Evolutionary conservation across 2,329 filamentous ascomycete species (phyloP).

Genomic region (Alternaria arborescens): DNA sequence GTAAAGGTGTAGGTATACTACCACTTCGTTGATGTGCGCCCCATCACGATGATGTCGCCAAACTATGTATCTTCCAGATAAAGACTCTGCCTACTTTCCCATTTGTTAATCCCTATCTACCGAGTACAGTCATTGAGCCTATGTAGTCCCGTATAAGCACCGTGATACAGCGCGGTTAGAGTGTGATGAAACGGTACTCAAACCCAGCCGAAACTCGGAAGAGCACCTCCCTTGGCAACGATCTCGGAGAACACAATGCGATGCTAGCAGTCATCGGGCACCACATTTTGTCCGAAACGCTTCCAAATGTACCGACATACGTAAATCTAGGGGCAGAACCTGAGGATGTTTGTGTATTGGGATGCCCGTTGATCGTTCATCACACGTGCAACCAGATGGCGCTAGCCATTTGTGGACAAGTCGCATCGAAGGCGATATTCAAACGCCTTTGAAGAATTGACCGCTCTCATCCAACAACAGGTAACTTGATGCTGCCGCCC

Average conservation of each 20-base stretch:
- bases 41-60: background rate
- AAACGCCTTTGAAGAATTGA: background rate
- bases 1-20: background rate
- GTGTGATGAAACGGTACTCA: constrained; percentile 38
- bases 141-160: background rate
- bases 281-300: background rate
- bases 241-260: constrained; percentile 6
- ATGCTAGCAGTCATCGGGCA: constrained; percentile 1
- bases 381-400: background rate
- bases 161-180: constrained; percentile 3
- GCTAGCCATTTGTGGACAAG: constrained; percentile 7
- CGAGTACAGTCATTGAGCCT: background rate
- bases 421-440: background rate
- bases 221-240: constrained; percentile 6
- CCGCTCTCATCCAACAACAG: background rate
- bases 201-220: constrained; percentile 37
- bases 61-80: background rate
- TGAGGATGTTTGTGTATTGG: background rate
- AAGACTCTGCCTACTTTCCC: background rate
- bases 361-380: background rate
- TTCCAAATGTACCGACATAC: background rate
- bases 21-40: background rate
- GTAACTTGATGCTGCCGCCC: background rate
- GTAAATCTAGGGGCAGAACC: background rate
- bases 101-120: background rate